A percentile compares a stretch with the other conserved stretches of the same genome.
These are phyloP conservation scores for Rhodotorula sp. DNA, from an alignment of 1,284 basidiomycete species.

Conservation along the genomic window DNA sequence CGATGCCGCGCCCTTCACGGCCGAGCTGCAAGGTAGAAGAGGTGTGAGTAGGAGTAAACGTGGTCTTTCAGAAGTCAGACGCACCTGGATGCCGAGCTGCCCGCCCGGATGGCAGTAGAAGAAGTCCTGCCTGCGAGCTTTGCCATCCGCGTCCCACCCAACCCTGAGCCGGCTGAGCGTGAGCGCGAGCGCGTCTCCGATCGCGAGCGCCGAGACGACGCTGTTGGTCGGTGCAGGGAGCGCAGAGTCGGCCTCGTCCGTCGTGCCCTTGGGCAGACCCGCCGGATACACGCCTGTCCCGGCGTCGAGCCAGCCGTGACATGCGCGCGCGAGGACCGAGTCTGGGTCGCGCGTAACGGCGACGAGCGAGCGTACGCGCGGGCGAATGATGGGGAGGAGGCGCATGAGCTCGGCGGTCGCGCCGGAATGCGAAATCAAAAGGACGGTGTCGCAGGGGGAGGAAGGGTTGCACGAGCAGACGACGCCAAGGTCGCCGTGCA, in stretches of 20 bases:
- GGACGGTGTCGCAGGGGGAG: slow-evolving; percentile 47
- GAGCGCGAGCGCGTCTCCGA: slow-evolving; percentile 52
- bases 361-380: slow-evolving; percentile 48
- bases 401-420: slow-evolving; percentile 50
- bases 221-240: slow-evolving; percentile 51
- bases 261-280: slow-evolving; percentile 28
- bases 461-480: slow-evolving; percentile 46
- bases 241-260: slow-evolving; percentile 45
- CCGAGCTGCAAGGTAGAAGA: slow-evolving; percentile 21
- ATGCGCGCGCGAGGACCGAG: slow-evolving; percentile 47
- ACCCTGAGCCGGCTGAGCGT: slow-evolving; percentile 36
- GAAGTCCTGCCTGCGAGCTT: slow-evolving; percentile 45
- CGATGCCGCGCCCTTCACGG: slow-evolving; percentile 33
- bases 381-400: slow-evolving; percentile 49
- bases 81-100: slow-evolving; percentile 46
- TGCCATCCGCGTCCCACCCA: slow-evolving; percentile 43
- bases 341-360: slow-evolving; percentile 49
- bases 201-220: slow-evolving; percentile 51
- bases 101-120: slow-evolving; percentile 52
- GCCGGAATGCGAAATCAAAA: slow-evolving; percentile 52
- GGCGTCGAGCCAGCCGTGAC: slow-evolving; percentile 50
- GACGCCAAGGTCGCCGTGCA: slow-evolving; percentile 53
- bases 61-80: not conserved
- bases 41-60: not conserved
- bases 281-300: slow-evolving; percentile 41